A percentile compares a stretch with the other conserved stretches of the same genome.
Conservation (phyloP, 192 early-diverging fungal genomes). For the Umbelopsis sp. region DNA sequence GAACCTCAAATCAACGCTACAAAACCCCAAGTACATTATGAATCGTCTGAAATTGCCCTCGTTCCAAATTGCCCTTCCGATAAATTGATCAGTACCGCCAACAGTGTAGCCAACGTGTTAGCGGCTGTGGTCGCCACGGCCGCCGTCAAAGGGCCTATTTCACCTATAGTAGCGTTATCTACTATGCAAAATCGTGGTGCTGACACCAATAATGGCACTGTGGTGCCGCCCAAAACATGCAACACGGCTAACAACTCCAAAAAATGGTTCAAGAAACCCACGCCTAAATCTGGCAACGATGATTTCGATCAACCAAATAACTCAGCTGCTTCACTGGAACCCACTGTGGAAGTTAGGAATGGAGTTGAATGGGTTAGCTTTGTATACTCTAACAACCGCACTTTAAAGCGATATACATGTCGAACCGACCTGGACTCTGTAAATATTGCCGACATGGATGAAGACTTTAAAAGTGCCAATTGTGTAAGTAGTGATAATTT, state of each 20-base stretch:
- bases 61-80: conserved; percentile 14
- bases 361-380: conserved; percentile 73
- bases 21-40: neutral
- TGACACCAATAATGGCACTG: neutral
- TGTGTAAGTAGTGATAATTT: conserved; percentile 55
- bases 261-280: conserved; percentile 18
- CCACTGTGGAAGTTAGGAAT: conserved; percentile 38
- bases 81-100: conserved; percentile 13
- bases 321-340: conserved; percentile 28
- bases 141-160: conserved; percentile 6
- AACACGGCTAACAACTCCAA: neutral
- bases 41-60: conserved; percentile 11
- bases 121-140: neutral
- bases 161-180: neutral
- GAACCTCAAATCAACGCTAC: neutral
- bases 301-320: conserved; percentile 7
- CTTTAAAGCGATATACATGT: conserved; percentile 59
- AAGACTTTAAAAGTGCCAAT: conserved; percentile 69
- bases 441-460: conserved; percentile 43
- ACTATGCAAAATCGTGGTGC: neutral
- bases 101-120: conserved; percentile 12
- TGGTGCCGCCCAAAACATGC: neutral
- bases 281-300: conserved; percentile 4
- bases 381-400: conserved; percentile 68
- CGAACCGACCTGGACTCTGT: conserved; percentile 74